These are phyloP conservation scores for Phialemoniopsis sp. DNA, from an alignment of 2,329 filamentous ascomycete species.

Conservation along the genomic window DNA sequence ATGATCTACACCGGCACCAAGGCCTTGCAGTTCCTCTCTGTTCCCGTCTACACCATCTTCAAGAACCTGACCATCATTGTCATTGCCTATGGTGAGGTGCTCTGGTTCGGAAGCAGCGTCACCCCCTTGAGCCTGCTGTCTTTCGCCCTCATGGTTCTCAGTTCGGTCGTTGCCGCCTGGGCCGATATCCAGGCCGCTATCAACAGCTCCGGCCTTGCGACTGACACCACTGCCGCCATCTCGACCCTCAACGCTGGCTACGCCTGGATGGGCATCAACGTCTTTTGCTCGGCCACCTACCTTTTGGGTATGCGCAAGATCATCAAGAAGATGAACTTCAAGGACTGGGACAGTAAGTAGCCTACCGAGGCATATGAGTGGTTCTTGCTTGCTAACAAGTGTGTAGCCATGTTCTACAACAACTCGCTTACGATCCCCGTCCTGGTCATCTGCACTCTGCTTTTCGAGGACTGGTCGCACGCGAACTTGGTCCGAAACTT, in stretches of 20 bases:
- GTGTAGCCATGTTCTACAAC: conserved; percentile 97
- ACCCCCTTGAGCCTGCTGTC: conserved; percentile 84
- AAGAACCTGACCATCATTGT: conserved; percentile 99
- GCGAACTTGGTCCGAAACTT: conserved; percentile 85
- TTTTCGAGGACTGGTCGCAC: conserved; percentile 89
- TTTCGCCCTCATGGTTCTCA: conserved; percentile 94
- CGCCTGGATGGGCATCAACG: conserved; percentile 97
- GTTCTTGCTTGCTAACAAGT: conserved; percentile 18
- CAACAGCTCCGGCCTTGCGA: conserved; percentile 49
- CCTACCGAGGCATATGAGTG: background rate
- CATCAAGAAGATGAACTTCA: conserved; percentile 99
- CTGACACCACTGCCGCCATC: conserved; percentile 68
- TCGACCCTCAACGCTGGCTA: conserved; percentile 93
- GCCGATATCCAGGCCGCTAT: conserved; percentile 89
- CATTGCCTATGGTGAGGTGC: conserved; percentile 95
- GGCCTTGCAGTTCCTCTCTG: conserved; percentile 91
- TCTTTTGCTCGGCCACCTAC: conserved; percentile 88
- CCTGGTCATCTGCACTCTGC: conserved; percentile 73
- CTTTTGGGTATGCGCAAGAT: conserved; percentile 94
- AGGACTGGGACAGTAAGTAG: conserved; percentile 95
- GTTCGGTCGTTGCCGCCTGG: conserved; percentile 93
- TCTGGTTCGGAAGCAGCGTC: conserved; percentile 96
- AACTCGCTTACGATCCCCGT: conserved; percentile 95
- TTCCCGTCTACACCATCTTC: conserved; percentile 99
- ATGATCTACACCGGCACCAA: conserved; percentile 99